Evolutionary conservation across 306 rosid species (phyloP), one percentile per base, ranked within the genome.

Genomic region (Gillenia trifoliata): DNA sequence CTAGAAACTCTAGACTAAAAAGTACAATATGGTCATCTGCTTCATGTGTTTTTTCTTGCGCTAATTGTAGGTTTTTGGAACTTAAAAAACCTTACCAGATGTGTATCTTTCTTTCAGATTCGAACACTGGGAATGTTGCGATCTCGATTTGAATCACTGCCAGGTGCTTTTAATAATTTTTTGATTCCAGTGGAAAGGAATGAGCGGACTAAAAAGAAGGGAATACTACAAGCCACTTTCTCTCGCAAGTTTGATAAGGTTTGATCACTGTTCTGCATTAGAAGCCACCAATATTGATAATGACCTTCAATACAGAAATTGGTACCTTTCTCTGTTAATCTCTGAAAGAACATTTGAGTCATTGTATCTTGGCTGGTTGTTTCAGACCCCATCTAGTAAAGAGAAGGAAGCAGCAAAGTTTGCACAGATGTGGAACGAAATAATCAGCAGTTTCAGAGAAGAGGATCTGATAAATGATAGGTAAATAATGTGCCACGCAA

Each of bases 361-460:
- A 49, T 70, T 54, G 9, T 66, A 83, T 69, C 29, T 25, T 56
- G 68, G 22, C 36, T 52, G 66, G 64, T 76, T 70, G 55, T 83
- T 82, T 83, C 87, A 94, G 98, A 83, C 79, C 61, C 67, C 87
- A 67, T 57, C 86, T 11, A 77, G 86, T 71, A 90, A 86, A 77
- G 96, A 82, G 50, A 86, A 88, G 70, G 90, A 79, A 74, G 91
- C 92, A 47, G 95, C 98, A 20, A 89, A 95, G 77, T 94, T 94
- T 88, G 88, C 97, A 36, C 97, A 94, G 82, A 83, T 94, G 79
- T 94, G 97, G 97, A 94, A 94, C 72, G 88, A 87, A 75, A 94
- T 91, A 74, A 85, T 94, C 60, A 87, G 75, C 81, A 90, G 99
- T 82, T 89, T 94, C 83, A 85, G 99, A 82, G 96, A 92, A 62